Evolutionary conservation across 495 filamentous ascomycete species (phyloP).

Genomic region (Aspergillus baeticus): DNA sequence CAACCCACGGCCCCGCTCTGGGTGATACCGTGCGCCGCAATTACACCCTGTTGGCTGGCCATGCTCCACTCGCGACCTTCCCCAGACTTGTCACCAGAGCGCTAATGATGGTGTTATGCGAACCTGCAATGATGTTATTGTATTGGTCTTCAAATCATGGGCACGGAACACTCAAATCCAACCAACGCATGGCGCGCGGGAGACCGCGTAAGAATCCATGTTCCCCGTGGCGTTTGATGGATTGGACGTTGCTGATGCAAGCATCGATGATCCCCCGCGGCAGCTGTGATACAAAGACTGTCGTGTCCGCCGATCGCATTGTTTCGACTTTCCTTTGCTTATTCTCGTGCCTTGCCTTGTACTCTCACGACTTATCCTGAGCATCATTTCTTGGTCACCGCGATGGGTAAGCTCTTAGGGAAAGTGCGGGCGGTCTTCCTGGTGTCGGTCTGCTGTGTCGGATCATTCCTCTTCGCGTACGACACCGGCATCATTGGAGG

Average conservation of each 20-base stretch:
- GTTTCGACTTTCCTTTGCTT: background rate
- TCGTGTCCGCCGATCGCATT: background rate
- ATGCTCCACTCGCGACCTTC: background rate
- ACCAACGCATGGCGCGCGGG: background rate
- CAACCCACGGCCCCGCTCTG: background rate
- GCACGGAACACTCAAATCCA: background rate
- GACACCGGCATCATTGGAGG: constrained; percentile 38
- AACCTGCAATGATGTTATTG: constrained; percentile 7
- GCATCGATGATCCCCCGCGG: constrained; percentile 1
- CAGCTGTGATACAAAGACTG: background rate
- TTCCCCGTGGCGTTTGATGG: background rate
- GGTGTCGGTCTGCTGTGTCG: constrained; percentile 19
- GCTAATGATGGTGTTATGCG: constrained; percentile 6
- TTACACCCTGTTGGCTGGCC: too few species aligned
- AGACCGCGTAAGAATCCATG: background rate
- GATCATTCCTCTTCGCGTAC: constrained; percentile 38
- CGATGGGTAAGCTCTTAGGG: constrained; percentile 17
- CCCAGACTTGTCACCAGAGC: background rate
- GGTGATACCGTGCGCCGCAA: too few species aligned
- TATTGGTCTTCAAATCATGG: background rate
- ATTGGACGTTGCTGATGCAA: background rate
- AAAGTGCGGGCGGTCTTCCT: constrained; percentile 13
- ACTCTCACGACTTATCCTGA: background rate
- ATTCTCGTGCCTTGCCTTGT: background rate
- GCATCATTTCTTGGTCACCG: background rate